phyloP scores from a whole-genome alignment of 1,284 basidiomycete species.

The Irpex lacteus region DNA sequence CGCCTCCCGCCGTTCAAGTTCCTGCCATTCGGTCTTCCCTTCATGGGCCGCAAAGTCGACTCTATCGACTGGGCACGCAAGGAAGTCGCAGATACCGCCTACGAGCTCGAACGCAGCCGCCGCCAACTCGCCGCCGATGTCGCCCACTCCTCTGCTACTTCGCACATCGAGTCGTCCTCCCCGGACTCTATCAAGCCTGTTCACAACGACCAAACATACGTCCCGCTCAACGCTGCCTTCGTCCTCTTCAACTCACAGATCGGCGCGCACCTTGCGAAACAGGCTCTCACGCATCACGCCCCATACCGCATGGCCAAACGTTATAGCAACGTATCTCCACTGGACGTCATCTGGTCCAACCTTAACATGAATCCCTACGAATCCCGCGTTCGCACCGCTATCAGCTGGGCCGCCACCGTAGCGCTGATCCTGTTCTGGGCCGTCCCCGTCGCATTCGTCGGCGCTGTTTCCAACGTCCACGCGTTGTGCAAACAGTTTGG shows the following conservation, averaged over 20 bases:
- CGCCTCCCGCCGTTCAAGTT: constrained; percentile 57
- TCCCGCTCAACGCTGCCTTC: constrained; percentile 83
- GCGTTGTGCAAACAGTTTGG: constrained; percentile 58
- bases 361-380: constrained; percentile 89
- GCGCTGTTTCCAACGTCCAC: constrained; percentile 80
- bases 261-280: constrained; percentile 81
- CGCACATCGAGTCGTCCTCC: constrained; percentile 13
- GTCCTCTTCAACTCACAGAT: constrained; percentile 93
- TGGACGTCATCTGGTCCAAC: constrained; percentile 91
- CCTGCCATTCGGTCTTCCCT: constrained; percentile 59
- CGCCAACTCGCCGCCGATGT: constrained; percentile 29
- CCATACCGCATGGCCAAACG: constrained; percentile 73
- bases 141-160: constrained; percentile 15
- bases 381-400: constrained; percentile 56
- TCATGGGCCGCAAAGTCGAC: constrained; percentile 84
- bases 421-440: constrained; percentile 73
- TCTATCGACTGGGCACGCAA: constrained; percentile 86
- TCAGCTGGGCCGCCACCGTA: constrained; percentile 61
- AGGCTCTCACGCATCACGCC: constrained; percentile 71
- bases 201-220: constrained; percentile 45
- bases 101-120: constrained; percentile 50
- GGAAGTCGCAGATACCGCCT: constrained; percentile 57
- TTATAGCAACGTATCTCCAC: constrained; percentile 73
- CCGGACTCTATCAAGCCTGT: constrained; percentile 22
- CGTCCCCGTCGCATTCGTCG: constrained; percentile 83